Evolutionary conservation across 257 asterid genomes (phyloP).

Genomic region (Scutellaria galericulata): DNA sequence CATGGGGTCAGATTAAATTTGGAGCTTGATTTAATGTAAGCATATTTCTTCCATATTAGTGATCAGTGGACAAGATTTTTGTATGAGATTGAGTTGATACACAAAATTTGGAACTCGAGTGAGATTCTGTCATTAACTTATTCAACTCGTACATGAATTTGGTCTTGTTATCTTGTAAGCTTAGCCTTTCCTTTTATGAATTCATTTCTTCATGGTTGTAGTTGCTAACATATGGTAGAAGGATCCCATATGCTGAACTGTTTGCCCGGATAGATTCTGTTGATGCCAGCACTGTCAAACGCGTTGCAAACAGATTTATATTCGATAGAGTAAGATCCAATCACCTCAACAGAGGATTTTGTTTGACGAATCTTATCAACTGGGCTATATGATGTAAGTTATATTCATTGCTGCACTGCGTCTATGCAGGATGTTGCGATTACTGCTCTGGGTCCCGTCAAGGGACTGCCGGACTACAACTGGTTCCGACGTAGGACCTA

Average conservation of each 20-base stretch:
- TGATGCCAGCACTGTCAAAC: constrained; percentile 74
- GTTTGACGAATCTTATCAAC: background rate
- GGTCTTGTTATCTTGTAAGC: background rate
- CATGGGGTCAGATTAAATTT: background rate
- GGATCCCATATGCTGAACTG: constrained; percentile 81
- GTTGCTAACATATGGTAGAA: constrained; percentile 89
- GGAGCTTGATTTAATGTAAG: background rate
- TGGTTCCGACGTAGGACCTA: constrained; percentile 98
- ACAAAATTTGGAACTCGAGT: too few species aligned
- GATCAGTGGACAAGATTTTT: background rate
- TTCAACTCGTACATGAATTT: too few species aligned
- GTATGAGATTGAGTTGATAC: background rate
- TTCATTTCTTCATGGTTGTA: constrained; percentile 43
- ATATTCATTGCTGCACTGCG: background rate
- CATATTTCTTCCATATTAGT: background rate
- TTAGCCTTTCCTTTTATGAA: background rate
- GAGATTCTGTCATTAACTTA: background rate
- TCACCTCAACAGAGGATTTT: constrained; percentile 4
- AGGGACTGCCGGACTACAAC: constrained; percentile 85
- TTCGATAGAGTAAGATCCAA: constrained; percentile 61
- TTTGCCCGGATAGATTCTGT: constrained; percentile 88
- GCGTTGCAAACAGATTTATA: constrained; percentile 80
- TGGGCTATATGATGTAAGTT: constrained; percentile 4
- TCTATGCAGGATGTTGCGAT: constrained; percentile 72
- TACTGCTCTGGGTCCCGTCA: constrained; percentile 78